These are phyloP conservation scores for Spirogloea muscicola DNA, from an alignment of 139 green algal genomes.

Conservation along the genomic window DNA sequence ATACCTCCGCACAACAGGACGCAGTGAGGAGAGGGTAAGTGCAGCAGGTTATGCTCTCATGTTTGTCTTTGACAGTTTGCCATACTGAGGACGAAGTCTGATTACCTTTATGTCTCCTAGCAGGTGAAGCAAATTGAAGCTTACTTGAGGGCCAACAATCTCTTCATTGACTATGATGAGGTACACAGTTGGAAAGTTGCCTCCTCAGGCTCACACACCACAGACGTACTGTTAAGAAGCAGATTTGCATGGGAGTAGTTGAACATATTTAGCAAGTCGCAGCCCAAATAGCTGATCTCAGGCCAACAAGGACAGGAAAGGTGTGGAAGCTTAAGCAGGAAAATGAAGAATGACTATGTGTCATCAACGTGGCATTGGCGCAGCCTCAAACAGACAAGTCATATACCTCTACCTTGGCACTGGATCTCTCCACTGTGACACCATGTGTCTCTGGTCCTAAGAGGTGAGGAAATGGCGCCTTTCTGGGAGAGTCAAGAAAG, in stretches of 20 bases:
- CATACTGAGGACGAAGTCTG: background rate
- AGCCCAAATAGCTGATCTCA: no score
- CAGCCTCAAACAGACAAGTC: conserved; percentile 31
- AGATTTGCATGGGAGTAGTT: no score
- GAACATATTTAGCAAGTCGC: no score
- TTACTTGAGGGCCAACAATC: conserved; percentile 43
- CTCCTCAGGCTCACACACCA: background rate
- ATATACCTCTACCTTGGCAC: conserved; percentile 33
- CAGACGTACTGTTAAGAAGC: no score
- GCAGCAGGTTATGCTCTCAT: no score
- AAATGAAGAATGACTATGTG: no score
- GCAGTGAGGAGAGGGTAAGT: conserved; percentile 33
- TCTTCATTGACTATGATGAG: conserved; percentile 46
- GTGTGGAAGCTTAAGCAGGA: no score
- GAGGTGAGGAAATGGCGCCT: no score
- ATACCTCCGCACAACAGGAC: conserved; percentile 34
- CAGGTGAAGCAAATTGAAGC: conserved; percentile 43
- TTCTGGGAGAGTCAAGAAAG: no score
- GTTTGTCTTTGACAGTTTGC: no score
- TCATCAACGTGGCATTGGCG: no score
- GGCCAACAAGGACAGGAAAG: no score
- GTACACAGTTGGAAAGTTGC: conserved; percentile 1
- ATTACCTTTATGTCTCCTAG: background rate
- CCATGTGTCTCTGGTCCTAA: conserved; percentile 49
- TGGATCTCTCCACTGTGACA: conserved; percentile 37